Evolutionary conservation across 208 protist species (phyloP), one percentile per base, ranked within the genome.

Genomic region (Blechomonas ayalai): DNA sequence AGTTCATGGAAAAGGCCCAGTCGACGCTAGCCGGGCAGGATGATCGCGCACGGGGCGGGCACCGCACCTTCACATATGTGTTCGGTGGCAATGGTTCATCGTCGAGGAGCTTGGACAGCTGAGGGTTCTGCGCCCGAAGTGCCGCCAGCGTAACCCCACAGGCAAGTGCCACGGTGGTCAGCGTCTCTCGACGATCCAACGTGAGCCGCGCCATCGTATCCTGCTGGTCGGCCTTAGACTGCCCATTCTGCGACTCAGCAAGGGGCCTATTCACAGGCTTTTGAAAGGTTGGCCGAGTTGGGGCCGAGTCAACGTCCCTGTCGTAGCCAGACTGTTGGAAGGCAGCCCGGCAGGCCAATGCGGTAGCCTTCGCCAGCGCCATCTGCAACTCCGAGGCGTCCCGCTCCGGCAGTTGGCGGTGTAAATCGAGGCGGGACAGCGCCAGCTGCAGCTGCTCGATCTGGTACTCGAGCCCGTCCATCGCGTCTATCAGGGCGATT

Each of bases 31-130:
- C n/a, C n/a, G n/a, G n/a, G n/a, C n/a, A n/a, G n/a, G n/a, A n/a
- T n/a, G n/a, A n/a, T n/a, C n/a, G n/a, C n/a, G n/a, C n/a, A n/a
- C n/a, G n/a, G n/a, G n/a, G n/a, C n/a, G n/a, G n/a, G n/a, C n/a
- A 41, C 23, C 47, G 54, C 29, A 67, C 46, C 48, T 76, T 84
- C 27, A 84, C 49, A 33, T 55, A 84, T 13, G 75, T 84, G 46
- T 84, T 67, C 16, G 48, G 37, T 9, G 70, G 67, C 24, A 84
- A 47, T 26, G 39, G 51, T 37, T 54, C 59, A 18, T 28, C 42
- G 38, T 37, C 52, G 22, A 7, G 51, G 39, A 45, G 61, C 5
- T 24, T 13, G 0, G 67, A 46, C 22, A 85, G 36, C 20, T 85
- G 70, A 26, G 76, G 71, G 47, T 85, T 85, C 38, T 66, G 56